phyloP scores from a whole-genome alignment of 1,139 yeast species.

The Petasospora rhodanensis region DNA sequence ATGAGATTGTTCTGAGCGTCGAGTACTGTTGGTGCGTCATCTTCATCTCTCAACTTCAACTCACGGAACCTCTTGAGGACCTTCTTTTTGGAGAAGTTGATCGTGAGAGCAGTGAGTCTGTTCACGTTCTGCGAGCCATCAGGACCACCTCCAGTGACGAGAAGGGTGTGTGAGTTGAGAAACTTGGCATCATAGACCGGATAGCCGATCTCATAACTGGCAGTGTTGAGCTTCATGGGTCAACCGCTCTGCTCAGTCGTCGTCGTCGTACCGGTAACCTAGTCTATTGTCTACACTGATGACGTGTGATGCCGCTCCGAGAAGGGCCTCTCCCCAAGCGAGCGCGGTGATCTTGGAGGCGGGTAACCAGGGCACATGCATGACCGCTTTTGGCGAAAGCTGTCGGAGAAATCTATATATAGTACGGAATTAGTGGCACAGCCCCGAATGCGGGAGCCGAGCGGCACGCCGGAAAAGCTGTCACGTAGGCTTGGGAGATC shows the following conservation, averaged over 20 bases:
- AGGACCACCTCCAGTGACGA: constrained; percentile 83
- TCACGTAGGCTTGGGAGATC: too few species aligned
- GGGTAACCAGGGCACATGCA: too few species aligned
- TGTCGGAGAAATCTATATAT: too few species aligned
- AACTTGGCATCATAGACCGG: constrained; percentile 82
- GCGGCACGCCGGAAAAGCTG: too few species aligned
- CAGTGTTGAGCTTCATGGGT: constrained; percentile 24
- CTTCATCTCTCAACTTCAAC: constrained; percentile 54
- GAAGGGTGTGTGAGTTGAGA: constrained; percentile 54
- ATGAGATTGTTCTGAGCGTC: constrained; percentile 54
- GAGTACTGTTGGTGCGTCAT: constrained; percentile 70
- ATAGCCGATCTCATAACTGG: constrained; percentile 55
- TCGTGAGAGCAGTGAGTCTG: constrained; percentile 65
- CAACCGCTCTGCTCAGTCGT: neutral
- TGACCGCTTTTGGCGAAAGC: too few species aligned
- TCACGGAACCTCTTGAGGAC: constrained; percentile 63
- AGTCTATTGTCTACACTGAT: neutral
- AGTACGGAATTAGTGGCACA: too few species aligned
- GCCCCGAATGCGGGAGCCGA: too few species aligned
- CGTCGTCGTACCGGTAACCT: neutral
- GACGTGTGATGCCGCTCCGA: too few species aligned
- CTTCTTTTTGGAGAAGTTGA: constrained; percentile 51
- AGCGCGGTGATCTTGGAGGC: too few species aligned
- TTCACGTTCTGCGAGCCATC: constrained; percentile 47
- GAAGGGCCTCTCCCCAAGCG: too few species aligned